Evolutionary conservation across 495 filamentous ascomycete species (phyloP).

Genomic region (Penicillium coffeae): DNA sequence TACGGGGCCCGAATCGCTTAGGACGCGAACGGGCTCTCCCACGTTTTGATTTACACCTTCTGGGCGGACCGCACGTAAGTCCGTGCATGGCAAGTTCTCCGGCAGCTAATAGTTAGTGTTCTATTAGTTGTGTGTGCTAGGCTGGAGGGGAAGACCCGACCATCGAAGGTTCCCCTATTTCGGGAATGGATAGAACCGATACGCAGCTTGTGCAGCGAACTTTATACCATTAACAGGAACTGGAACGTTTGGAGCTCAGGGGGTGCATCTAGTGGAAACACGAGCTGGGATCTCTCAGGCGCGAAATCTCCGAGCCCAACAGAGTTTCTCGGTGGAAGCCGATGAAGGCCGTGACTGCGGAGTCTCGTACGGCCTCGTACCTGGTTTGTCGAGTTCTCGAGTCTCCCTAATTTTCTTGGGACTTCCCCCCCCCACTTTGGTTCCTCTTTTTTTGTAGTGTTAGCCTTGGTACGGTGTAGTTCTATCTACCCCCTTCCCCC

Average conservation of each 20-base stretch:
- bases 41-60: not conserved
- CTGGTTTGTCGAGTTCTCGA: not conserved
- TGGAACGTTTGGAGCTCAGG: too few species aligned
- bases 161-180: not conserved
- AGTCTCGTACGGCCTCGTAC: constrained; percentile 29
- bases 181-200: constrained; percentile 3
- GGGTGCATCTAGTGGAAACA: too few species aligned
- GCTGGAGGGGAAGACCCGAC: too few species aligned
- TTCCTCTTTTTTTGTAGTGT: too few species aligned
- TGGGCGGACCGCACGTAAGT: constrained; percentile 1
- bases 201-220: too few species aligned
- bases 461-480: too few species aligned
- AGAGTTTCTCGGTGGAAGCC: too few species aligned
- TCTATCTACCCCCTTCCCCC: too few species aligned
- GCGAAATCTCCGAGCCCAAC: too few species aligned
- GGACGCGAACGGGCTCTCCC: not conserved
- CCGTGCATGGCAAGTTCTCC: constrained; percentile 7
- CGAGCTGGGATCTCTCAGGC: too few species aligned
- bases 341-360: too few species aligned
- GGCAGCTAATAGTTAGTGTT: constrained; percentile 3
- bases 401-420: not conserved
- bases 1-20: not conserved
- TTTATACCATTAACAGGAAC: too few species aligned
- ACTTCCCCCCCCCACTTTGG: not conserved
- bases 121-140: not conserved